Conservation (phyloP, 2,329 filamentous ascomycete genomes). For the Stagonosporopsis vannaccii region DNA sequence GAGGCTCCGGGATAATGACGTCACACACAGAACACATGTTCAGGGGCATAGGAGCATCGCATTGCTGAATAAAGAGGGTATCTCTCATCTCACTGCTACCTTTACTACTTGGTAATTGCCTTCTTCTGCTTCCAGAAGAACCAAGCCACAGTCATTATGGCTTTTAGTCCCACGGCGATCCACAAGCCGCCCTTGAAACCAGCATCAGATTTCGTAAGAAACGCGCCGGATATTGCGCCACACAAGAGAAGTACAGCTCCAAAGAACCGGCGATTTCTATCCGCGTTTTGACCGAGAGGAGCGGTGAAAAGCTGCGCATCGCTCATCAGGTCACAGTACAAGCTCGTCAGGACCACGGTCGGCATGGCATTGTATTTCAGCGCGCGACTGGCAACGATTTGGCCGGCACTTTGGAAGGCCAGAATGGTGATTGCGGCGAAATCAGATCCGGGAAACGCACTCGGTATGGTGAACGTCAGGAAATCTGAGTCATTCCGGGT, state of each 20-base stretch:
- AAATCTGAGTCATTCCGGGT: slow-evolving; percentile 50
- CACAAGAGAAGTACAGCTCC: slow-evolving; percentile 57
- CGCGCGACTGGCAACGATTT: slow-evolving; percentile 60
- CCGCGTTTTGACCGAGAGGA: slow-evolving; percentile 53
- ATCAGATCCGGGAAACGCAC: slow-evolving; percentile 45
- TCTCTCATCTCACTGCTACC: neutral
- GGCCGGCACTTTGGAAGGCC: slow-evolving; percentile 62
- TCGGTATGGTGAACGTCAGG: slow-evolving; percentile 44
- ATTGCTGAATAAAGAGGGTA: neutral
- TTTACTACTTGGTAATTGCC: neutral
- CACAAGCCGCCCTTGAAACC: slow-evolving; percentile 23
- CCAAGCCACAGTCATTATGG: slow-evolving; percentile 12
- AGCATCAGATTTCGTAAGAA: slow-evolving; percentile 53
- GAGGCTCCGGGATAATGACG: neutral
- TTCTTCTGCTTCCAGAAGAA: slow-evolving; percentile 18
- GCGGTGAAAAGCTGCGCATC: slow-evolving; percentile 58
- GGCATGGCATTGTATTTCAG: slow-evolving; percentile 63
- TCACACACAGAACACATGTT: neutral
- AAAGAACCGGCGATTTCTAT: slow-evolving; percentile 58
- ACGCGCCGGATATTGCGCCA: slow-evolving; percentile 59
- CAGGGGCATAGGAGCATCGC: neutral
- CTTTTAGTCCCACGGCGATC: slow-evolving; percentile 20
- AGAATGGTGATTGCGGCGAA: slow-evolving; percentile 53
- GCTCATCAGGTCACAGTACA: slow-evolving; percentile 62
- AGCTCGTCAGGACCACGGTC: slow-evolving; percentile 63